A percentile compares a stretch with the other conserved stretches of the same genome.
Evolutionary conservation across 768 basidiomycete species (phyloP).

Genomic region (Phallus indusiatus): DNA sequence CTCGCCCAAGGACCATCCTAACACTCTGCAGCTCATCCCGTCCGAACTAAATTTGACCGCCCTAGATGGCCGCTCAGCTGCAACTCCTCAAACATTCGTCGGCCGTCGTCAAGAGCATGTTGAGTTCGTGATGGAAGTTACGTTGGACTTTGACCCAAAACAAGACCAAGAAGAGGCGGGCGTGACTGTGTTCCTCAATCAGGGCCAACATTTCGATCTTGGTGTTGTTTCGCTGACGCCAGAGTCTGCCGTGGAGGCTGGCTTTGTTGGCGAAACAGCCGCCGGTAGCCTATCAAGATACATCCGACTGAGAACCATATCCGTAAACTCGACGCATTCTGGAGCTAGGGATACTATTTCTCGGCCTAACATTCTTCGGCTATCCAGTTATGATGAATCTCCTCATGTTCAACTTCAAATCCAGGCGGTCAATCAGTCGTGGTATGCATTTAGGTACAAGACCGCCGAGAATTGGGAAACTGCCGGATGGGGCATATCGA

Average conservation of each 20-base stretch:
- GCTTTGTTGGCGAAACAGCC: not conserved
- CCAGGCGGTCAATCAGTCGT: conserved; percentile 12
- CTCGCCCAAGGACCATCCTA: conserved; percentile 13
- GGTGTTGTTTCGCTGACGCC: conserved; percentile 11
- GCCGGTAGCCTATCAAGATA: not conserved
- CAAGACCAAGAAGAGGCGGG: conserved; percentile 22
- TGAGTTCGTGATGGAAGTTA: conserved; percentile 19
- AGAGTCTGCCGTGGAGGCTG: not conserved
- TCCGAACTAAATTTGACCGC: conserved; percentile 24
- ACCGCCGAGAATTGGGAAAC: not conserved
- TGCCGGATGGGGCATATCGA: conserved; percentile 12
- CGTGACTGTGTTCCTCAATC: conserved; percentile 23
- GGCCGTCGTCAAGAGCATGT: conserved; percentile 24
- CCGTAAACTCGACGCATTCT: conserved; percentile 8
- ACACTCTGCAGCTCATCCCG: conserved; percentile 17
- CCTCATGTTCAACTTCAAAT: conserved; percentile 5
- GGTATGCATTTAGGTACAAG: conserved; percentile 11
- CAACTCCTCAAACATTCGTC: conserved; percentile 21
- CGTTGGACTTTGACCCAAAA: conserved; percentile 16
- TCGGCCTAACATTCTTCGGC: conserved; percentile 7
- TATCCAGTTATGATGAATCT: not conserved
- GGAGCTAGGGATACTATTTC: conserved; percentile 11
- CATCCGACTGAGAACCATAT: conserved; percentile 11
- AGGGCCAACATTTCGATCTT: conserved; percentile 16
- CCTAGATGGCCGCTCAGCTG: conserved; percentile 18